phyloP scores from a whole-genome alignment of 1,139 yeast species.

The Sugiyamaella paludigena region DNA sequence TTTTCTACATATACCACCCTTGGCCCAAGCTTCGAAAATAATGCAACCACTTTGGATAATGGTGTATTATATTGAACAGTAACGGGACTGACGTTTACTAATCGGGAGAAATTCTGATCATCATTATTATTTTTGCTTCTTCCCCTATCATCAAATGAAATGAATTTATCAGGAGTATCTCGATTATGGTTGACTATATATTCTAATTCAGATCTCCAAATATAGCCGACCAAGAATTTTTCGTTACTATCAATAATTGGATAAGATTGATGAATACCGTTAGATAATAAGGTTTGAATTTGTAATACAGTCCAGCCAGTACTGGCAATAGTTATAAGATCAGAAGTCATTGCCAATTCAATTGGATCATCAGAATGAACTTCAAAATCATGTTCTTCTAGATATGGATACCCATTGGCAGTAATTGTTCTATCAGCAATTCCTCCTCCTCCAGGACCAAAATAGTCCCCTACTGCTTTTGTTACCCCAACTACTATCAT shows the following conservation, averaged over 20 bases:
- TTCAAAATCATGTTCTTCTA: conserved; percentile 66
- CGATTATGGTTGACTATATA: conserved; percentile 27
- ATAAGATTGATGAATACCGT: conserved; percentile 41
- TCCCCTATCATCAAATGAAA: conserved; percentile 13
- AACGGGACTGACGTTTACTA: conserved; percentile 62
- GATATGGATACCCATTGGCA: conserved; percentile 83
- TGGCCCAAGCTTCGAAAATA: conserved; percentile 81
- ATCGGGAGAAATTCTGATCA: conserved; percentile 42
- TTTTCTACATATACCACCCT: conserved; percentile 63
- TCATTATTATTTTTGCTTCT: conserved; percentile 5
- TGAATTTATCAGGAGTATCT: conserved; percentile 13
- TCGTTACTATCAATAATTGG: conserved; percentile 31
- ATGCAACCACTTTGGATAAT: conserved; percentile 61
- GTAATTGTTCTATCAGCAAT: conserved; percentile 94
- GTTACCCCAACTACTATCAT: conserved; percentile 97
- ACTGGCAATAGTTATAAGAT: conserved; percentile 42
- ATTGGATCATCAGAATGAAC: conserved; percentile 52
- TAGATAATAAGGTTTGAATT: conserved; percentile 31
- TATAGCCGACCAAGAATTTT: conserved; percentile 34
- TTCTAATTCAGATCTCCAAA: conserved; percentile 38
- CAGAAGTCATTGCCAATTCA: conserved; percentile 62
- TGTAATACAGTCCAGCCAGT: conserved; percentile 39
- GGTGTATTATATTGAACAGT: conserved; percentile 55
- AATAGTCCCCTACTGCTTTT: conserved; percentile 66
- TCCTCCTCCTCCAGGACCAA: conserved; percentile 73